Evolutionary conservation across 73 alveolate genomes (phyloP).

Genomic region (Stentor roeselii): DNA sequence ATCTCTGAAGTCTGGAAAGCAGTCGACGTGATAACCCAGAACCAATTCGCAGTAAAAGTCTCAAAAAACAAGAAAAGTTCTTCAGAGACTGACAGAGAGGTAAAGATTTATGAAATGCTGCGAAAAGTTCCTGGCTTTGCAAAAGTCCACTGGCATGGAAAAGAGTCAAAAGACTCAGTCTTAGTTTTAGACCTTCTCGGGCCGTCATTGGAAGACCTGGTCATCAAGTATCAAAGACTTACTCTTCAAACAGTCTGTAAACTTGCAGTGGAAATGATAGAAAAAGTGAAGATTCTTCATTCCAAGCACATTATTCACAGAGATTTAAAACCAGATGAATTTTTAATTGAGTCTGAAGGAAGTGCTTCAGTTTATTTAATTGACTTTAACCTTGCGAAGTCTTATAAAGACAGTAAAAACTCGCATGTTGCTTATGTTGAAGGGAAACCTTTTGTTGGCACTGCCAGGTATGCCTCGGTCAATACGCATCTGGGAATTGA

Average conservation of each 20-base stretch:
- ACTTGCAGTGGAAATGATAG: not conserved
- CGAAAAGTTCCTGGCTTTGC: not conserved
- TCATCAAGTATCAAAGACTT: too few species aligned
- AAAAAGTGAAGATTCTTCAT: not conserved
- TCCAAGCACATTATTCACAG: slow-evolving; percentile 41
- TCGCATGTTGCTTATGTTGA: slow-evolving; percentile 73
- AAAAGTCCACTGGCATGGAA: not conserved
- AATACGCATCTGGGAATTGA: slow-evolving; percentile 80
- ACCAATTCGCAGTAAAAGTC: not conserved
- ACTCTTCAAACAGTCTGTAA: not conserved
- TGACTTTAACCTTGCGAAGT: slow-evolving; percentile 76
- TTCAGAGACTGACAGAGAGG: not conserved
- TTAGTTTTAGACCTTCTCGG: not conserved
- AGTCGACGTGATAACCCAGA: too few species aligned
- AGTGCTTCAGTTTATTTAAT: slow-evolving; percentile 58
- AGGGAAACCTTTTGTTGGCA: slow-evolving; percentile 70
- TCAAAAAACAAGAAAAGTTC: not conserved
- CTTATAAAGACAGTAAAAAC: slow-evolving; percentile 61
- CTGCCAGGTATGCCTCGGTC: slow-evolving; percentile 76
- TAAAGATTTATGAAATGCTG: not conserved
- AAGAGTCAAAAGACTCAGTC: not conserved
- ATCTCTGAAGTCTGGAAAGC: not conserved
- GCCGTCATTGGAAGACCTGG: not conserved
- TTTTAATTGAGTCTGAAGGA: slow-evolving; percentile 47
- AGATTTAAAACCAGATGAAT: slow-evolving; percentile 69